These are phyloP conservation scores for Pseudocohnilembus persalinus DNA, from an alignment of 169 alveolate genomes.

Conservation along the genomic window DNA sequence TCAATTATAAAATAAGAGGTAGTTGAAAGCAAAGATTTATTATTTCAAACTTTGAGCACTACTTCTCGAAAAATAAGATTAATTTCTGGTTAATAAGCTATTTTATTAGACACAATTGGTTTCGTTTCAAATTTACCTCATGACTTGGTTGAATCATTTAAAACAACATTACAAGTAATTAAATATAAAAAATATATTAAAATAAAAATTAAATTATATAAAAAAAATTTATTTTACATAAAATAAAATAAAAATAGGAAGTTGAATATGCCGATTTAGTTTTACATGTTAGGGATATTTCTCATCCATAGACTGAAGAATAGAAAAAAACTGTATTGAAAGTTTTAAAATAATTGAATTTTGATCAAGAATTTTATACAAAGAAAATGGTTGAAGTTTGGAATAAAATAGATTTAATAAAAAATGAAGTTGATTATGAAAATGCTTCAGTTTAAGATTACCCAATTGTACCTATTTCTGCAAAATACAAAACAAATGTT, in stretches of 20 bases:
- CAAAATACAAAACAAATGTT: slow-evolving; percentile 47
- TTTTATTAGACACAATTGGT: slow-evolving; percentile 89
- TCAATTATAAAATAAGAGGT: slow-evolving; percentile 76
- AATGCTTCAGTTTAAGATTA: slow-evolving; percentile 29
- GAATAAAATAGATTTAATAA: slow-evolving; percentile 90
- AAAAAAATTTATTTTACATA: slow-evolving; percentile 12
- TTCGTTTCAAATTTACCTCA: slow-evolving; percentile 91
- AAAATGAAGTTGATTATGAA: slow-evolving; percentile 33
- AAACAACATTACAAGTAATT: slow-evolving; percentile 53
- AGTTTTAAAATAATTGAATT: slow-evolving; percentile 81
- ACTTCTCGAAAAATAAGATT: slow-evolving; percentile 58
- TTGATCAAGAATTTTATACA: slow-evolving; percentile 62
- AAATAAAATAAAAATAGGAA: no score
- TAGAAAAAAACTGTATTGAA: slow-evolving; percentile 82
- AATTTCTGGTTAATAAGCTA: slow-evolving; percentile 51
- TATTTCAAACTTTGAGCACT: slow-evolving; percentile 89
- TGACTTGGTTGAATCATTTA: slow-evolving; percentile 83
- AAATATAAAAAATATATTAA: no score
- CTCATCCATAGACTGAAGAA: slow-evolving; percentile 77
- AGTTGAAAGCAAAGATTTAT: slow-evolving; percentile 71
- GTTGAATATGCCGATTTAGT: slow-evolving; percentile 85
- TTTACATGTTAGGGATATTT: slow-evolving; percentile 80
- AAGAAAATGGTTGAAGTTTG: slow-evolving; percentile 85
- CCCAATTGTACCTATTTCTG: slow-evolving; percentile 69
- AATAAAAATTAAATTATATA: no score